A percentile compares a stretch with the other conserved stretches of the same genome.
phyloP scores from a whole-genome alignment of 805 yeast species.

The Pichia deserticola region DNA sequence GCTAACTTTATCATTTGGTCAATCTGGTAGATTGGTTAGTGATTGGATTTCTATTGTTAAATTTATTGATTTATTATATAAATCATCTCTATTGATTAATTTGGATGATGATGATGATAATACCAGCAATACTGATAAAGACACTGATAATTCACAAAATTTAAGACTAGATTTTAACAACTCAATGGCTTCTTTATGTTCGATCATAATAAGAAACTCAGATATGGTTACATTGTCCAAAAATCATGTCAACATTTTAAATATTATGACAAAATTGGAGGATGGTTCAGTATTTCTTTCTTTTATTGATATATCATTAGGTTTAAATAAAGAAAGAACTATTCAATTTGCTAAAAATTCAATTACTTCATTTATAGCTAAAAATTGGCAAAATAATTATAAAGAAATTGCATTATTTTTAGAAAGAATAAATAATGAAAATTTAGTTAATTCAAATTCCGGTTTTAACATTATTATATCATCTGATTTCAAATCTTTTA shows the following conservation, averaged over 20 bases:
- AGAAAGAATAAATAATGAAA: constrained; percentile 28
- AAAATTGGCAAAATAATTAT: constrained; percentile 31
- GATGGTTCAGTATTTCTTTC: constrained; percentile 34
- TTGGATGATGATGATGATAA: constrained; percentile 10
- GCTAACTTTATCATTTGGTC: constrained; percentile 50
- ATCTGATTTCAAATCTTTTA: constrained; percentile 24
- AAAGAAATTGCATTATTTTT: constrained; percentile 37
- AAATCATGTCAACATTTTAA: constrained; percentile 38
- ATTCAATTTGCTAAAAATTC: constrained; percentile 37
- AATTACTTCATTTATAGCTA: constrained; percentile 42
- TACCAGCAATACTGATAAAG: constrained; percentile 3
- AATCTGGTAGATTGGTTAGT: constrained; percentile 57
- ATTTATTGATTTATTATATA: constrained; percentile 12
- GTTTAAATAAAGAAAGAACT: constrained; percentile 37
- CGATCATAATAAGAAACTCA: constrained; percentile 49
- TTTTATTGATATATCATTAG: constrained; percentile 40
- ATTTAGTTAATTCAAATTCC: constrained; percentile 11
- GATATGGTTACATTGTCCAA: constrained; percentile 36
- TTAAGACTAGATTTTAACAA: constrained; percentile 16
- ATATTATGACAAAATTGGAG: constrained; percentile 29
- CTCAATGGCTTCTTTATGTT: constrained; percentile 37
- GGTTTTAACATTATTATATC: constrained; percentile 24
- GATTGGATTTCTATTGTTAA: constrained; percentile 37
- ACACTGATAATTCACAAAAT: not conserved
- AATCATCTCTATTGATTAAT: constrained; percentile 1